These are phyloP conservation scores for Russula olivacea DNA, from an alignment of 768 basidiomycete species.

Conservation along the genomic window DNA sequence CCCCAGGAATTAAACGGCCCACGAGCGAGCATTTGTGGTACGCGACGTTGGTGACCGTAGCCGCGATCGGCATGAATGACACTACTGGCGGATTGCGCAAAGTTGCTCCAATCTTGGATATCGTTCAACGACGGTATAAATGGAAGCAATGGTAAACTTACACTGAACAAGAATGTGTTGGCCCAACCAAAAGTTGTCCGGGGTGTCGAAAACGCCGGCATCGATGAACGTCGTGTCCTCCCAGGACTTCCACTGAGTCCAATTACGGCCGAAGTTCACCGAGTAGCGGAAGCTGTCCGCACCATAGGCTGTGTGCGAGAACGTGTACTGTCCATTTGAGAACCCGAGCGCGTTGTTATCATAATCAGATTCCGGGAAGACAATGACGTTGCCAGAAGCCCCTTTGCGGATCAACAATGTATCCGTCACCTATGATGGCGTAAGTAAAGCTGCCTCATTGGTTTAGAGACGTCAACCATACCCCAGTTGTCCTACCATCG, in stretches of 20 bases:
- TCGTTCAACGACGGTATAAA: neutral
- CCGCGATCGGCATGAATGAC: constrained; percentile 74
- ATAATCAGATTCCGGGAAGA: constrained; percentile 83
- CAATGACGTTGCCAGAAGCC: constrained; percentile 63
- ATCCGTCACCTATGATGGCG: constrained; percentile 49
- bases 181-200: constrained; percentile 65
- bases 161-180: constrained; percentile 87
- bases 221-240: constrained; percentile 66
- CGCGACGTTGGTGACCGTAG: constrained; percentile 59
- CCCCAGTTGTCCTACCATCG: constrained; percentile 46
- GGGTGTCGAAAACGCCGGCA: constrained; percentile 44
- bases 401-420: constrained; percentile 82
- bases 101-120: constrained; percentile 67
- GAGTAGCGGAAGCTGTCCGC: constrained; percentile 87
- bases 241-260: constrained; percentile 77
- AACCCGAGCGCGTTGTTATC: constrained; percentile 52
- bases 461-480: constrained; percentile 32
- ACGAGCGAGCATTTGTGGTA: constrained; percentile 81
- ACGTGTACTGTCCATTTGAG: constrained; percentile 60
- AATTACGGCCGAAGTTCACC: constrained; percentile 78
- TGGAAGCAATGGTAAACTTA: constrained; percentile 35
- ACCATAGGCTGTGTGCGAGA: constrained; percentile 77
- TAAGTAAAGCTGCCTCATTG: neutral
- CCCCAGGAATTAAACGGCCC: constrained; percentile 93
- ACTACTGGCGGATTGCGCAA: constrained; percentile 53